Conservation (phyloP, 495 filamentous ascomycete genomes). For the Cercophora sp. region DNA sequence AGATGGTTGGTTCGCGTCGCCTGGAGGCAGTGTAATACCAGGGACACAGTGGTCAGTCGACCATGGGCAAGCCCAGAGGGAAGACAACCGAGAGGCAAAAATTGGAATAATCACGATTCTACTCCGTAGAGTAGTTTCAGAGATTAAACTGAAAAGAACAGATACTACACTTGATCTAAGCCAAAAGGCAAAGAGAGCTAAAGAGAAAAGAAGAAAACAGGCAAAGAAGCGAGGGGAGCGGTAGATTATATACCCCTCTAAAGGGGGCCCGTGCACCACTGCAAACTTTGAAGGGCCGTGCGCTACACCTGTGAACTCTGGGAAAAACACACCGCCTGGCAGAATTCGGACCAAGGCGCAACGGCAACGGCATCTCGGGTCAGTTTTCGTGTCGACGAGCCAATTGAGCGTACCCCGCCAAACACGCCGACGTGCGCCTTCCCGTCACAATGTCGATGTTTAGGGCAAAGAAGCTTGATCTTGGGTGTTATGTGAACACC, state of each 20-base stretch:
- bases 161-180: conserved; percentile 98
- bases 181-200: conserved; percentile 62
- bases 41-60: conserved; percentile 27
- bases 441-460: conserved; percentile 69
- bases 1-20: conserved; percentile 26
- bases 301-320: no score
- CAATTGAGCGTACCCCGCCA: not conserved
- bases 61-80: conserved; percentile 49
- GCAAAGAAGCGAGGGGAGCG: conserved; percentile 16
- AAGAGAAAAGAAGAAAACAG: conserved; percentile 34
- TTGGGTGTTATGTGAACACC: conserved; percentile 80
- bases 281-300: conserved; percentile 13
- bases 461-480: conserved; percentile 78
- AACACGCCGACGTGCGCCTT: not conserved
- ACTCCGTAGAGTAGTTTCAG: conserved; percentile 59
- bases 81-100: conserved; percentile 54
- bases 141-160: conserved; percentile 97
- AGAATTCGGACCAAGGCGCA: not conserved
- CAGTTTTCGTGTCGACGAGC: not conserved
- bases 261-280: conserved; percentile 22
- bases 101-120: conserved; percentile 78
- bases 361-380: not conserved
- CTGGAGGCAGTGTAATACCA: conserved; percentile 33
- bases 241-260: conserved; percentile 22
- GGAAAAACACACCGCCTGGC: not conserved